Conservation (phyloP, 192 early-diverging fungal species). For the Coemansia umbellata region DNA sequence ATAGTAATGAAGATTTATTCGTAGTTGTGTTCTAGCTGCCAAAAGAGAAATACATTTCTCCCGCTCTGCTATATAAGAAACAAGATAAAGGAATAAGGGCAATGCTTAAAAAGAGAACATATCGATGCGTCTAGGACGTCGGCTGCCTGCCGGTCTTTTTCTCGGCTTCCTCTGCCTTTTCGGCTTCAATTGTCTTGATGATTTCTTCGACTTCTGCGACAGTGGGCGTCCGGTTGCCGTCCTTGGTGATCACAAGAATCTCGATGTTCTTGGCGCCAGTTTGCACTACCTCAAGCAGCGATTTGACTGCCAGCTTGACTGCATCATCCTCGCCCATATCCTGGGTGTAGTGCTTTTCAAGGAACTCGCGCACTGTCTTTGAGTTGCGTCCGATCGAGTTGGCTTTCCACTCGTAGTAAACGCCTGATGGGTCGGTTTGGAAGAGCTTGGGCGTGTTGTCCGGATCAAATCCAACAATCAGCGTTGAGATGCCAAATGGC, state of each 20-base stretch:
- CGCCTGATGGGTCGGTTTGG: constrained; percentile 98
- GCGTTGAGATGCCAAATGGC: constrained; percentile 96
- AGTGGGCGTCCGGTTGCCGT: constrained; percentile 66
- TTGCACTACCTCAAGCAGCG: constrained; percentile 96
- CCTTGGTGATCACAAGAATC: constrained; percentile 84
- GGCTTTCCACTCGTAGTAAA: constrained; percentile 98
- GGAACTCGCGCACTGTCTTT: constrained; percentile 96
- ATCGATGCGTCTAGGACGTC: background rate
- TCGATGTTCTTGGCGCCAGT: constrained; percentile 99
- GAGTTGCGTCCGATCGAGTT: constrained; percentile 94
- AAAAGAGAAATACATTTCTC: constrained; percentile 6
- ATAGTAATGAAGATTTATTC: background rate
- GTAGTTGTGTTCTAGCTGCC: background rate
- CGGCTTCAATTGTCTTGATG: constrained; percentile 74
- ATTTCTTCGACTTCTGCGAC: constrained; percentile 71
- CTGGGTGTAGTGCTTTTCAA: constrained; percentile 96
- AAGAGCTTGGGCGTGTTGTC: constrained; percentile 90
- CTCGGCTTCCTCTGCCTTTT: constrained; percentile 88
- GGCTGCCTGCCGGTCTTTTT: constrained; percentile 56
- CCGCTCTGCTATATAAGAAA: too few relatives aligned
- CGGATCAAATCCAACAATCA: constrained; percentile 91
- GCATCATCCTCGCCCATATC: constrained; percentile 74
- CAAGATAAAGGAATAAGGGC: background rate
- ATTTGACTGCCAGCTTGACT: constrained; percentile 87
- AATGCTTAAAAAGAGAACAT: background rate